Evolutionary conservation across 495 filamentous ascomycete species (phyloP).

Genomic region (Aspergillus bertholletiae): DNA sequence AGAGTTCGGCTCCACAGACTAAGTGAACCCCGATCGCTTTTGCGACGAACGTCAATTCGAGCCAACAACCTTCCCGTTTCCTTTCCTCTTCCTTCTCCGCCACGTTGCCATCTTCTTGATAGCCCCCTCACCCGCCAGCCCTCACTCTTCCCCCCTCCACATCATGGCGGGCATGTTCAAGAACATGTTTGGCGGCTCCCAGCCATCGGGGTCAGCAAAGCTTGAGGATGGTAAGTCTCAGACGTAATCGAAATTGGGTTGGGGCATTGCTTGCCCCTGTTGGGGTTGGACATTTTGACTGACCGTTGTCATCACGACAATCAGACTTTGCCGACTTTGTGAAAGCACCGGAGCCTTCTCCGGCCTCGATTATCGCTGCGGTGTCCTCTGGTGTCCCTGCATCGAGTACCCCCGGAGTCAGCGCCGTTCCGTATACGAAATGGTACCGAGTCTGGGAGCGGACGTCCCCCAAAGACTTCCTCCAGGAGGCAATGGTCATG

Average conservation of each 20-base stretch:
- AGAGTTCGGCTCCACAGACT: conserved; percentile 17
- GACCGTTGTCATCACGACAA: background rate
- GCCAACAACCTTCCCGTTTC: conserved; percentile 13
- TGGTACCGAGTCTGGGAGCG: conserved; percentile 98
- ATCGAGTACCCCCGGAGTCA: conserved; percentile 44
- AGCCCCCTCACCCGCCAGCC: background rate
- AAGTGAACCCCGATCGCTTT: conserved; percentile 9
- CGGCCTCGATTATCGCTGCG: conserved; percentile 44
- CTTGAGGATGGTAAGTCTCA: conserved; percentile 59
- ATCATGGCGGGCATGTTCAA: conserved; percentile 67
- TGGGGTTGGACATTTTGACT: background rate
- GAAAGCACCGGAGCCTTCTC: conserved; percentile 60
- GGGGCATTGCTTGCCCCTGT: background rate
- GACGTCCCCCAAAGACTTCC: conserved; percentile 73
- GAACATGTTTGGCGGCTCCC: conserved; percentile 62
- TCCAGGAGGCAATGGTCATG: conserved; percentile 79
- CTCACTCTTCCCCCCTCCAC: background rate
- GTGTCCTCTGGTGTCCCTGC: conserved; percentile 37
- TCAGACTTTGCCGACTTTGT: conserved; percentile 80
- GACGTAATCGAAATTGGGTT: background rate
- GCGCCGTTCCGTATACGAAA: conserved; percentile 70
- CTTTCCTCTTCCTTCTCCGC: conserved; percentile 16
- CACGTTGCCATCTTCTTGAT: conserved; percentile 17
- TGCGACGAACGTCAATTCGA: conserved; percentile 26
- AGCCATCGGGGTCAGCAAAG: conserved; percentile 48